Evolutionary conservation across 2,329 filamentous ascomycete species (phyloP), one percentile per base, ranked within the genome.

Genomic region (Diaporthe sp.): DNA sequence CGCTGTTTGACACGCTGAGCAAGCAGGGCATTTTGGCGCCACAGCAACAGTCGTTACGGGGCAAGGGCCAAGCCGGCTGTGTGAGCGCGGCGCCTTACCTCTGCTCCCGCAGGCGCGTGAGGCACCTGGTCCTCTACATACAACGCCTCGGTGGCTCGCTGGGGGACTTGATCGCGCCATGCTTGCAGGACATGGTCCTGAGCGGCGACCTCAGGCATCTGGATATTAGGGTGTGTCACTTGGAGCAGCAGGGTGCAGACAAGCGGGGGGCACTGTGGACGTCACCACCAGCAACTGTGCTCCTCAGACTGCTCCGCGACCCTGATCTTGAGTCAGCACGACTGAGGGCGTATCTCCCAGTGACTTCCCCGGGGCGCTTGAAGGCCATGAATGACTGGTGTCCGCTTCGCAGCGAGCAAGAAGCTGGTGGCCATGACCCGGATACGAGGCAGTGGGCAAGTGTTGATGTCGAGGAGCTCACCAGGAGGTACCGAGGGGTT

Each of bases 301-400:
- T 88, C 12, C 77, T 88, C 60, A 79, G 80, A 69, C 78, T 88
- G 25, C 78, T 89, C 71, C 79, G 82, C 55, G 87, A 88, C 74
- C 87, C 87, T 64, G 84, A 87, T 61, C 80, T 89, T 47, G 80
- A 85, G 64, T 81, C 76, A 55, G 85, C 83, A 19, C 80, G 83
- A 73, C 77, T 88, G 38, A 80, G 80, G 77, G 82, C 86, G 52
- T 81, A 81, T 71, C 78, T 78, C 28, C n/a, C 54, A 30, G 17
- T 45, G 12, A n/a, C 3, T 19, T 25, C 30, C 12, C 22, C 42
- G 15, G 22, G 30, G 9, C 22, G 17, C 17, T 8, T 33, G 9
- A 30, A 28, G 47, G 64, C 19, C 13, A 17, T 68, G 33, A 40
- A 13, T 52, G 15, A 13, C 22, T 68, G 30, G 64, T 68, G 64